A percentile compares a stretch with the other conserved stretches of the same genome.
Conservation (phyloP, 140 eudicot genomes). For the Ambrosia hybrid region DNA sequence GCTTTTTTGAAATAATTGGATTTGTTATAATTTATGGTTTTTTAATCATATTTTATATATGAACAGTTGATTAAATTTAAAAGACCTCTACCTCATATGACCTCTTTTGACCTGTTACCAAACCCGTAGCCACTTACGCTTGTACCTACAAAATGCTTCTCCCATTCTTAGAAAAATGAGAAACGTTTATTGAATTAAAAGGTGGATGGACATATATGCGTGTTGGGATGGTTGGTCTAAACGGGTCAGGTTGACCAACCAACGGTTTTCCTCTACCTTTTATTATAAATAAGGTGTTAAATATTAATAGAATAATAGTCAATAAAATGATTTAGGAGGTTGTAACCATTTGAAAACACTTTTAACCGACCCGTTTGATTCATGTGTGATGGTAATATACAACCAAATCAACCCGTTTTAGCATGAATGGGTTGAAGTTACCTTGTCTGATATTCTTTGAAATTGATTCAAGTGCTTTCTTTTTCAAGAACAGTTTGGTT, state of each 20-base stretch:
- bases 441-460: background rate
- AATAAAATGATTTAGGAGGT: background rate
- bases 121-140: background rate
- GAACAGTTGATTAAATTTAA: background rate
- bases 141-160: background rate
- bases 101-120: background rate
- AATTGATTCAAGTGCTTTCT: background rate
- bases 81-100: background rate
- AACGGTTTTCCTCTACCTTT: background rate
- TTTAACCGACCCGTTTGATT: background rate
- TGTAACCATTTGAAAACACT: background rate
- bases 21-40: background rate
- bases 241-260: background rate
- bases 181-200: background rate
- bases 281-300: background rate
- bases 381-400: background rate
- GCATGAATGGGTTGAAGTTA: background rate
- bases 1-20: too few relatives aligned
- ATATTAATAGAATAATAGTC: background rate
- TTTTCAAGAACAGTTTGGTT: background rate
- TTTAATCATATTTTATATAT: background rate
- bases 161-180: background rate
- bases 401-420: background rate
- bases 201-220: background rate
- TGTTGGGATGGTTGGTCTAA: background rate